These are phyloP conservation scores for Sordariomycetes sp. DNA, from an alignment of 2,329 filamentous ascomycete species.

Conservation along the genomic window DNA sequence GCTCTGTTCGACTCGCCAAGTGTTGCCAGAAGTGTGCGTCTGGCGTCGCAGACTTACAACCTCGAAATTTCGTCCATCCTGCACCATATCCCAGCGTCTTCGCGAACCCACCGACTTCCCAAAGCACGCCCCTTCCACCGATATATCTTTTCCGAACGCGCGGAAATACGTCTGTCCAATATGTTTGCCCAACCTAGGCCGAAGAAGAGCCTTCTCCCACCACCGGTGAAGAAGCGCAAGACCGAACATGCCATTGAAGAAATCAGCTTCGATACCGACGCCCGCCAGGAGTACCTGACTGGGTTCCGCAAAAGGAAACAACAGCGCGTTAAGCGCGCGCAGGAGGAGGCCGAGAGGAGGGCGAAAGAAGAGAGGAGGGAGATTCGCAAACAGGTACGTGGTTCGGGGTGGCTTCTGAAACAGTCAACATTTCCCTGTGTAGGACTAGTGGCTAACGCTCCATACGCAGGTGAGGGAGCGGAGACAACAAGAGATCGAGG, in stretches of 20 bases:
- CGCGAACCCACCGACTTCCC: background rate
- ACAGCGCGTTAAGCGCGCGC: slow-evolving; percentile 70
- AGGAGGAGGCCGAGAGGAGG: slow-evolving; percentile 65
- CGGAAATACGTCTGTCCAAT: background rate
- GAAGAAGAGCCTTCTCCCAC: slow-evolving; percentile 43
- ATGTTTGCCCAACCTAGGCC: slow-evolving; percentile 42
- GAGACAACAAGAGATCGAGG: slow-evolving; percentile 66
- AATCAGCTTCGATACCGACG: slow-evolving; percentile 70
- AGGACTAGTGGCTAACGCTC: background rate
- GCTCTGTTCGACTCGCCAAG: no score
- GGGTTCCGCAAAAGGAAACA: slow-evolving; percentile 95
- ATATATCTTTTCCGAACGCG: background rate
- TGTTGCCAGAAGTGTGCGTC: no score
- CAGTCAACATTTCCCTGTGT: slow-evolving; percentile 2
- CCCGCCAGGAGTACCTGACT: slow-evolving; percentile 77
- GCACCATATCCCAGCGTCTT: no score
- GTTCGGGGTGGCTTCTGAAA: background rate
- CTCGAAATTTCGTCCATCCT: no score
- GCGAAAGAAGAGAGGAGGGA: slow-evolving; percentile 65
- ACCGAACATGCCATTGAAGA: slow-evolving; percentile 51
- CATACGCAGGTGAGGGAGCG: slow-evolving; percentile 64
- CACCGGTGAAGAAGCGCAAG: slow-evolving; percentile 55
- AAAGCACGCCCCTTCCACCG: background rate
- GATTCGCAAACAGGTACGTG: slow-evolving; percentile 61
- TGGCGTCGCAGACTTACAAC: no score